Evolutionary conservation across 768 basidiomycete species (phyloP), one percentile per base, ranked within the genome.

Genomic region (Mycena pura): DNA sequence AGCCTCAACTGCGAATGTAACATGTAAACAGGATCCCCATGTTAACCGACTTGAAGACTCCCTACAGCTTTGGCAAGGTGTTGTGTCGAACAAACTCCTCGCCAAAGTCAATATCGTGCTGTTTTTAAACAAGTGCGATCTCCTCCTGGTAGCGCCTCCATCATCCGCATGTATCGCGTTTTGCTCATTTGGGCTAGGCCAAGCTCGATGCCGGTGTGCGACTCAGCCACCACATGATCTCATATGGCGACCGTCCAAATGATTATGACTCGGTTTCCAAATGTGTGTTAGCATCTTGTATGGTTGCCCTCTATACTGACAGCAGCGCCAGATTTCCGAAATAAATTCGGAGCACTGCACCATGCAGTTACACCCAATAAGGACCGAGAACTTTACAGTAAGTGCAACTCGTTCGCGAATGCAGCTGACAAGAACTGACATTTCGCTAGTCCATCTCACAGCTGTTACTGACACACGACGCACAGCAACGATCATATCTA

Each of bases 11-110:
- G 32, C 43, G 38, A 50, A 41, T 31, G 14, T 53, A 45, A 48
- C 34, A 46, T 24, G 44, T 14, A 25, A 29, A 3, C 68, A 93
- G 91, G 92, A 93, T 70, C 77, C 83, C 11, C 78, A 77, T 47
- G 86, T 91, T 22, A 95, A 94, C 72, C 83, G 92, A 57, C 72
- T 93, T 28, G 90, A 93, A 68, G 92, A 95, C 73, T 91, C 92
- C 0, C 77, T 95, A 44, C 71, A 85, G 19, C 74, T 93, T 10
- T 95, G 92, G 92, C 86, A 83, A 70, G 75, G 78, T 0, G 84
- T 94, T 1, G 84, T 90, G 32, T 84, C 89, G 27, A 90, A 93
- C 74, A 89, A 83, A 68, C 77, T 94, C 10, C 84, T 95, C 29
- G 80, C 82, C 32, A 82, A 86, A 45, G 92, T 93, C 62, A 90